Evolutionary conservation across 2,329 filamentous ascomycete genomes (phyloP).

Genomic region (Cercospora beticola): DNA sequence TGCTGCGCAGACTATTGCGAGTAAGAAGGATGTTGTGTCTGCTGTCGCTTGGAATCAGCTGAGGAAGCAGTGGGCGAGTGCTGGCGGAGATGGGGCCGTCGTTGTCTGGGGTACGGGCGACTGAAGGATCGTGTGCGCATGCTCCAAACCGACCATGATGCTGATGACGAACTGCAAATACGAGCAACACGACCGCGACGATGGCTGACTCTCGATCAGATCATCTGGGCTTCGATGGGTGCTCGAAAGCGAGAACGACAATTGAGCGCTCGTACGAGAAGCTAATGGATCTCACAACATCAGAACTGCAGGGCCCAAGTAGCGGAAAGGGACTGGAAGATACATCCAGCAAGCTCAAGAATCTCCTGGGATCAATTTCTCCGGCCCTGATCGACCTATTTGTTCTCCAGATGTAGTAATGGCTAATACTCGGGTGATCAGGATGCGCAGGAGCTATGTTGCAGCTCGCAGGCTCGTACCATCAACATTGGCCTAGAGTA

Average conservation of each 20-base stretch:
- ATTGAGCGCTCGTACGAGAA: slow-evolving; percentile 55
- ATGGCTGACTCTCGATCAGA: slow-evolving; percentile 43
- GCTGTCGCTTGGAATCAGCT: slow-evolving; percentile 50
- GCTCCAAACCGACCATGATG: background rate
- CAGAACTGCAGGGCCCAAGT: slow-evolving; percentile 44
- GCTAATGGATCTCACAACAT: slow-evolving; percentile 52
- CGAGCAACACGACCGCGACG: slow-evolving; percentile 45
- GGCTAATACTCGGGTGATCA: background rate
- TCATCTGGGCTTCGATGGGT: slow-evolving; percentile 28
- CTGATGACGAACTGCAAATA: slow-evolving; percentile 1
- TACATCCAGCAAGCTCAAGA: slow-evolving; percentile 46
- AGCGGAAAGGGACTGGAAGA: slow-evolving; percentile 33
- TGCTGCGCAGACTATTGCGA: slow-evolving; percentile 38
- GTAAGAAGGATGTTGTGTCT: slow-evolving; percentile 46
- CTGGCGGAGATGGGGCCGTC: slow-evolving; percentile 49
- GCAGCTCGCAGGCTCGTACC: background rate
- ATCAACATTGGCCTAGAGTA: background rate
- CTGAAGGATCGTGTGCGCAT: slow-evolving; percentile 5
- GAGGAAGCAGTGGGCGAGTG: slow-evolving; percentile 51
- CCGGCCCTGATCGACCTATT: background rate
- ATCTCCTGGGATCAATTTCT: slow-evolving; percentile 49
- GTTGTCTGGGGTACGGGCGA: slow-evolving; percentile 36
- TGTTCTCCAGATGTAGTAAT: background rate
- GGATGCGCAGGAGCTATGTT: background rate
- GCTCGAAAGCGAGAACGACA: slow-evolving; percentile 55